Base-by-base conservation (phyloP, 306 rosid genomes). In the Trifolium pratense region DNA sequence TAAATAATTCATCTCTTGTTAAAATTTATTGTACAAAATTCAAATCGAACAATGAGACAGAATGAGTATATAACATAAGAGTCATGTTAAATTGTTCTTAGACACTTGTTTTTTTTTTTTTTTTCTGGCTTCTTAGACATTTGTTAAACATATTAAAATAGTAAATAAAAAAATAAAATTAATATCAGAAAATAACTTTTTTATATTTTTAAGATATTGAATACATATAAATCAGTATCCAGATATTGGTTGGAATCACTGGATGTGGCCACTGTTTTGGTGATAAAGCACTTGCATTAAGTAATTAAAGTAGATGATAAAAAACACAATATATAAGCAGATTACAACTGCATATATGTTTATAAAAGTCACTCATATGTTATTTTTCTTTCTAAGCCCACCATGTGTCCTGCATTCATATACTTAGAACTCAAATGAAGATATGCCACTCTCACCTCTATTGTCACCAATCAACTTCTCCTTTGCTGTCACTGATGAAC, bases 231-330 rank as follows among this genome's bases (percentile, higher is more conserved):
- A n/a, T n/a, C n/a, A n/a, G n/a, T n/a, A n/a, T n/a, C n/a, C n/a
- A n/a, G n/a, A n/a, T n/a, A n/a, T n/a, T 77, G 82, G 79, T 73
- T 81, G 79, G 71, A 78, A 21, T 17, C 39, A 20, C 11, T 7
- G 34, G 63, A 43, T 59, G 55, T 21, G 64, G 71, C 51, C 16
- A 60, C 46, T 25, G 9, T 17, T 59, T 67, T 6, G 23, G 65
- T 57, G 49, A 73, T 21, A 17, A 68, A 31, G 61, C 61, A 68
- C 62, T 66, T 32, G 67, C 49, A 73, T 56, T 51, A 36, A 36
- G 39, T 51, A 51, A 51, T 58, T 34, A 15, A 60, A 60, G 59
- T 46, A 23, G 57, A 39, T 53, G 78, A 29, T 62, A 16, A 59
- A 55, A 64, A 32, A 25, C 5, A 10, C 71, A 70, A 7, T 51